These are phyloP conservation scores for Rhodotorula sp. DNA, from an alignment of 1,284 basidiomycete genomes.

Conservation along the genomic window DNA sequence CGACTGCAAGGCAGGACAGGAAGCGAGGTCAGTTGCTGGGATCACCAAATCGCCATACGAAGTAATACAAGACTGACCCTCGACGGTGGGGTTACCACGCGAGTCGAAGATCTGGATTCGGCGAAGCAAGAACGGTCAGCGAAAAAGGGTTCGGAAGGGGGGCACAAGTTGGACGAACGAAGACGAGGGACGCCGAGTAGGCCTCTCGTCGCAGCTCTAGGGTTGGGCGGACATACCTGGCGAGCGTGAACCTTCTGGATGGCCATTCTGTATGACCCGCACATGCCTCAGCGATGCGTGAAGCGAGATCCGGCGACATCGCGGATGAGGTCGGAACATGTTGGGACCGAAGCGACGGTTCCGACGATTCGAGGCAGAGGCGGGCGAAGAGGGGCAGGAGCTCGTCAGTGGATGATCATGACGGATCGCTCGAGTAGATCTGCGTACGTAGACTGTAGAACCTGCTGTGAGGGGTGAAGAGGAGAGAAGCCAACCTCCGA, in stretches of 20 bases:
- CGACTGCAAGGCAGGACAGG: slow-evolving; percentile 56
- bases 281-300: no score
- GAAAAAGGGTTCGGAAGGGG: no score
- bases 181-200: not conserved
- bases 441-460: no score
- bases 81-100: slow-evolving; percentile 42
- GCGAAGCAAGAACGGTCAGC: not conserved
- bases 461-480: not conserved
- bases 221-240: slow-evolving; percentile 16
- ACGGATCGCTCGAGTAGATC: not conserved
- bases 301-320: slow-evolving; percentile 4
- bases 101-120: slow-evolving; percentile 37
- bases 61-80: slow-evolving; percentile 21
- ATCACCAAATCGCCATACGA: no score
- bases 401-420: not conserved
- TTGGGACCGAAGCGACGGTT: not conserved
- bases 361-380: not conserved
- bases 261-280: slow-evolving; percentile 9
- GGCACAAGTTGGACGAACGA: not conserved
- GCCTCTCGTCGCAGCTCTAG: not conserved
- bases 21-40: not conserved
- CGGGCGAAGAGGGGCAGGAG: not conserved
- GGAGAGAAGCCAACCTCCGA: not conserved
- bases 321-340: not conserved
- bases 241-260: slow-evolving; percentile 38